Evolutionary conservation across 2,329 filamentous ascomycete genomes (phyloP).

Genomic region (Emmonsia crescens): DNA sequence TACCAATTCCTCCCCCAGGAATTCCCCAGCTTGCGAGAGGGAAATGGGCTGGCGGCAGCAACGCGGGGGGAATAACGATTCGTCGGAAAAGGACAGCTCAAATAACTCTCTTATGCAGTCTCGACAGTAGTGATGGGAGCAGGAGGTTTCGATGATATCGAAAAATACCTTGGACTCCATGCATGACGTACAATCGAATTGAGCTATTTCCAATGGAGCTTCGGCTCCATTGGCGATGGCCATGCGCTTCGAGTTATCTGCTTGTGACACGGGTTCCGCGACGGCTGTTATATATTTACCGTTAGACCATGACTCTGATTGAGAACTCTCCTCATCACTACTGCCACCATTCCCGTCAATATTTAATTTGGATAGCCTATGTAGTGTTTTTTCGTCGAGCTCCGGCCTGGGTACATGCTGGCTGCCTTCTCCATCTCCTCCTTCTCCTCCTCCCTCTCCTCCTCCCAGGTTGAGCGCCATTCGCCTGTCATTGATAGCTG

Average conservation of each 20-base stretch:
- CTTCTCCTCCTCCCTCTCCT: too few relatives aligned
- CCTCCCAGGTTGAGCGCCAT: not conserved
- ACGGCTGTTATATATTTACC: too few relatives aligned
- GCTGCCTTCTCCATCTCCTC: too few relatives aligned
- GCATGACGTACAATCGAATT: not conserved
- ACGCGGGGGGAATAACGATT: not conserved
- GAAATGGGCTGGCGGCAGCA: not conserved
- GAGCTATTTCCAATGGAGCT: not conserved
- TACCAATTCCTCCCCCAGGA: not conserved
- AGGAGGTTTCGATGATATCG: not conserved
- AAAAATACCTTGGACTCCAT: not conserved
- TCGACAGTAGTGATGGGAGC: not conserved
- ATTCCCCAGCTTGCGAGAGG: not conserved
- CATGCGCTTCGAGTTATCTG: not conserved
- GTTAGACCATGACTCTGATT: too few relatives aligned
- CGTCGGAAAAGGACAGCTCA: not conserved
- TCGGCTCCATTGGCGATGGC: not conserved
- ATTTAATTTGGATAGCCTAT: not conserved
- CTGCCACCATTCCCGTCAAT: not conserved
- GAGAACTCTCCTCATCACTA: not conserved
- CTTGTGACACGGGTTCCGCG: not conserved
- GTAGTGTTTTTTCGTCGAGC: not conserved
- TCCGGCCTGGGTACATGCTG: not conserved
- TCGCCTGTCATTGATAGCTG: not conserved
- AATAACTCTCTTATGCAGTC: not conserved